phyloP scores from a whole-genome alignment of 139 green algal species.

The Coelastrella sp. region DNA sequence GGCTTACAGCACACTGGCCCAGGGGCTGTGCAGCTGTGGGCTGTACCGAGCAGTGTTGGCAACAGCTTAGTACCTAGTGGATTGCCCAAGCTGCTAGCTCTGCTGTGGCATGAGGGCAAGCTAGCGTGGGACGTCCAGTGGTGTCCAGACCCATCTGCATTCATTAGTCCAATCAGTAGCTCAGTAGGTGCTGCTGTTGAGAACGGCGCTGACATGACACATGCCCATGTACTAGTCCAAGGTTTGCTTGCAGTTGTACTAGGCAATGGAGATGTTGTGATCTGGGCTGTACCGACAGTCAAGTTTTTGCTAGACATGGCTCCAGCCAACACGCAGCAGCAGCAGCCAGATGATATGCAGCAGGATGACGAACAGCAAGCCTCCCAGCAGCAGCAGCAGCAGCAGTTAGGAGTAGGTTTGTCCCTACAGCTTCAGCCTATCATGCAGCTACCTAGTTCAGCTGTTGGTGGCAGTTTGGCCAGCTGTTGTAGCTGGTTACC shows the following conservation, averaged over 20 bases:
- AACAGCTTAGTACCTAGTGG: not conserved
- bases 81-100: slow-evolving; percentile 41
- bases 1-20: slow-evolving; percentile 45
- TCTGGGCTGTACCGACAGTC: slow-evolving; percentile 63
- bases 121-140: slow-evolving; percentile 70
- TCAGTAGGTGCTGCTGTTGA: slow-evolving; percentile 10
- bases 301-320: not conserved
- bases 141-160: slow-evolving; percentile 61
- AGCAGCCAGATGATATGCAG: slow-evolving; percentile 24
- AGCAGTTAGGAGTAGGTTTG: not conserved
- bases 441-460: not conserved
- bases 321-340: slow-evolving; percentile 1
- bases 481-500: slow-evolving; percentile 71
- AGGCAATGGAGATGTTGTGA: slow-evolving; percentile 65
- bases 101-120: slow-evolving; percentile 68
- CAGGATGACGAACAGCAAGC: not conserved
- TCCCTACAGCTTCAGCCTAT: not conserved
- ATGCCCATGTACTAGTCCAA: slow-evolving; percentile 31
- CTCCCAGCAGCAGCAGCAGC: slow-evolving; percentile 16
- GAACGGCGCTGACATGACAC: not conserved
- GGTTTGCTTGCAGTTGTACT: slow-evolving; percentile 72
- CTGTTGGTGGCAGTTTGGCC: slow-evolving; percentile 59
- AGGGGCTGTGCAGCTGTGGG: slow-evolving; percentile 70
- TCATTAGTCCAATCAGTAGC: slow-evolving; percentile 15
- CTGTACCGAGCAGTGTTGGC: slow-evolving; percentile 42